Conservation (phyloP, 306 rosid genomes). For the Cajanus cajan region DNA sequence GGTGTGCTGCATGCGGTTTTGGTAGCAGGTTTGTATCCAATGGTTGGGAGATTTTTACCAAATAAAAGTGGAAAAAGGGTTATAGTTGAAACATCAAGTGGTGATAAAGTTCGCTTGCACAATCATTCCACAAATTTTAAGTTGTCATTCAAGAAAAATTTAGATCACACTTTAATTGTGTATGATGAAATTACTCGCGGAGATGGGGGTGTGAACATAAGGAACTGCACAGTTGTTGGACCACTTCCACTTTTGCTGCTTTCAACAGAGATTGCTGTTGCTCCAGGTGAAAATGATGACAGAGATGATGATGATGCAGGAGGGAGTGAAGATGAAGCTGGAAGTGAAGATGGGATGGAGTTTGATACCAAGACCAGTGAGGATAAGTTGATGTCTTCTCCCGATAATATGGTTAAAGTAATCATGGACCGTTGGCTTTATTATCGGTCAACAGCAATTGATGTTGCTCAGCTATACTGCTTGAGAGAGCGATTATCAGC, state of each 20-base stretch:
- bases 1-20: conserved; percentile 81
- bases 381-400: conserved; percentile 72
- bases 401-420: conserved; percentile 63
- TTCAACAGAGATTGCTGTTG: conserved; percentile 87
- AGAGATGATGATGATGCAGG: conserved; percentile 26
- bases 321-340: conserved; percentile 44
- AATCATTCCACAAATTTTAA: conserved; percentile 47
- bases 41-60: conserved; percentile 67
- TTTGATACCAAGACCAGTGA: conserved; percentile 45
- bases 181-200: conserved; percentile 77
- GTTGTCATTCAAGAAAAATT: conserved; percentile 26
- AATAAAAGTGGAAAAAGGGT: conserved; percentile 29
- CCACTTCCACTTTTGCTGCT: conserved; percentile 76
- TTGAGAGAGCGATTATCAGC: conserved; percentile 84
- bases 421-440: conserved; percentile 83
- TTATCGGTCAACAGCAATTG: conserved; percentile 74
- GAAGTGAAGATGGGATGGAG: conserved; percentile 59
- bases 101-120: conserved; percentile 69
- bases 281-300: conserved; percentile 41
- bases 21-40: conserved; percentile 88
- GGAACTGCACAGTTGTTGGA: conserved; percentile 67
- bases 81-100: conserved; percentile 52
- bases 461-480: conserved; percentile 89
- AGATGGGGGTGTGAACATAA: conserved; percentile 61
- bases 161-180: conserved; percentile 46